A percentile compares a stretch with the other conserved stretches of the same genome.
phyloP scores from a whole-genome alignment of 306 rosid species.

The Quillaja saponaria region DNA sequence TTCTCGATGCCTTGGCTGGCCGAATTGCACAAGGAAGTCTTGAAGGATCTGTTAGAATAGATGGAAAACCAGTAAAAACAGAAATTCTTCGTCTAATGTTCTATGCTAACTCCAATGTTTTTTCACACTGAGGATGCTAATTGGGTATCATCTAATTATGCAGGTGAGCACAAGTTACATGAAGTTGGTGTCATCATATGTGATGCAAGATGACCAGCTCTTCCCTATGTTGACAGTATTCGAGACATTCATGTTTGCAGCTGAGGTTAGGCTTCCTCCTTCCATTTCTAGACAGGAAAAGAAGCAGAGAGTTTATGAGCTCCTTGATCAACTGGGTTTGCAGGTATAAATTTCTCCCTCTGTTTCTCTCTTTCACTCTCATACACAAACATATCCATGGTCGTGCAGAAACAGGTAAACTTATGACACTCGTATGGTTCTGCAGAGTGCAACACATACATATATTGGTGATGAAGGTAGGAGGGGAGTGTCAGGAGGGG shows the following conservation, averaged over 20 bases:
- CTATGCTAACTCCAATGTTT: neutral
- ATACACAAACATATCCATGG: neutral
- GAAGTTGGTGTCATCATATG: constrained; percentile 92
- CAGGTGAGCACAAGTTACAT: constrained; percentile 85
- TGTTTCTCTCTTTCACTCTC: neutral
- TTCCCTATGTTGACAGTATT: constrained; percentile 85
- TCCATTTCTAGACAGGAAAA: constrained; percentile 65
- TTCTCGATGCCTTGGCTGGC: constrained; percentile 86
- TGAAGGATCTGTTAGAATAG: constrained; percentile 73
- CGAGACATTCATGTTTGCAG: constrained; percentile 88
- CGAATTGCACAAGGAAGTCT: constrained; percentile 83
- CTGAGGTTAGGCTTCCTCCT: constrained; percentile 89
- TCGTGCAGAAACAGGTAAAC: neutral
- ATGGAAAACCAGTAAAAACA: constrained; percentile 54
- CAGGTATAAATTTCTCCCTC: constrained; percentile 43
- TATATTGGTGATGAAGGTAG: constrained; percentile 80
- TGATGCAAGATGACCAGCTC: constrained; percentile 92
- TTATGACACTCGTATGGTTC: constrained; percentile 8
- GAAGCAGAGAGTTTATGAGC: constrained; percentile 68
- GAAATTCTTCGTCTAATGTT: constrained; percentile 10
- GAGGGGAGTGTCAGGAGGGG: constrained; percentile 92
- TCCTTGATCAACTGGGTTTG: constrained; percentile 69
- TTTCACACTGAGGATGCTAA: too few relatives aligned
- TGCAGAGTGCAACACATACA: constrained; percentile 74
- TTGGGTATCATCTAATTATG: constrained; percentile 16